phyloP scores from a whole-genome alignment of 495 filamentous ascomycete species.

The Neurospora intermedia region DNA sequence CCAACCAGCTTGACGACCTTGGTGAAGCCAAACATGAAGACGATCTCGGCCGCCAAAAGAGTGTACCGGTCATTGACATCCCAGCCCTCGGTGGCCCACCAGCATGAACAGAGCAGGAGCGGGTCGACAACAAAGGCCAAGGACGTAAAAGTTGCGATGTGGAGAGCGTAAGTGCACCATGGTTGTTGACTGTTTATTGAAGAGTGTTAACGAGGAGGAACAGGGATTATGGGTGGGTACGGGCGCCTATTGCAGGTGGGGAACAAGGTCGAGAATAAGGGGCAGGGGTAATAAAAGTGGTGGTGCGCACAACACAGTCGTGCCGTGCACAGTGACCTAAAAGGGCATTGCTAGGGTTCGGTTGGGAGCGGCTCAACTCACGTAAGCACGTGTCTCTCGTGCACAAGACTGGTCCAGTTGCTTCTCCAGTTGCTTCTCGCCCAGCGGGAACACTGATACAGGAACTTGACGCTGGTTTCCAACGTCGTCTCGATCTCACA shows the following conservation, averaged over 20 bases:
- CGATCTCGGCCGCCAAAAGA: slow-evolving; percentile 40
- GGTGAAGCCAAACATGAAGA: slow-evolving; percentile 46
- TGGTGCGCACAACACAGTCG: neutral
- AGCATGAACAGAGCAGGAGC: slow-evolving; percentile 46
- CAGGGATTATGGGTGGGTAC: neutral
- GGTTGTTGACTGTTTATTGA: slow-evolving; percentile 45
- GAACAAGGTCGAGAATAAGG: neutral
- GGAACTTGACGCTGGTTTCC: slow-evolving; percentile 61
- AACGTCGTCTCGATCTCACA: slow-evolving; percentile 67
- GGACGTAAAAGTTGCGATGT: slow-evolving; percentile 63
- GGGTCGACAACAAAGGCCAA: slow-evolving; percentile 56
- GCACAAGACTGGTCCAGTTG: slow-evolving; percentile 66
- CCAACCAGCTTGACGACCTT: slow-evolving; percentile 69
- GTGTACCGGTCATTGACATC: slow-evolving; percentile 26
- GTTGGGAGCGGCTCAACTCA: slow-evolving; percentile 33
- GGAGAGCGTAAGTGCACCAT: slow-evolving; percentile 69
- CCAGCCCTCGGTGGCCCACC: slow-evolving; percentile 38
- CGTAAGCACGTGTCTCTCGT: slow-evolving; percentile 57
- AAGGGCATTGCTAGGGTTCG: neutral
- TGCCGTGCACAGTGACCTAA: neutral
- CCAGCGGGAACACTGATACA: slow-evolving; percentile 74
- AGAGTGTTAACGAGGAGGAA: neutral
- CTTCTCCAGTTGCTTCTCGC: slow-evolving; percentile 73
- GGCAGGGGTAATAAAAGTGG: neutral
- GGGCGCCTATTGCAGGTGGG: neutral